Percentiles rank a stretch among this genome's conserved stretches.
Conservation (phyloP, 83 land plant species). For the Diphasiastrum complanatum region DNA sequence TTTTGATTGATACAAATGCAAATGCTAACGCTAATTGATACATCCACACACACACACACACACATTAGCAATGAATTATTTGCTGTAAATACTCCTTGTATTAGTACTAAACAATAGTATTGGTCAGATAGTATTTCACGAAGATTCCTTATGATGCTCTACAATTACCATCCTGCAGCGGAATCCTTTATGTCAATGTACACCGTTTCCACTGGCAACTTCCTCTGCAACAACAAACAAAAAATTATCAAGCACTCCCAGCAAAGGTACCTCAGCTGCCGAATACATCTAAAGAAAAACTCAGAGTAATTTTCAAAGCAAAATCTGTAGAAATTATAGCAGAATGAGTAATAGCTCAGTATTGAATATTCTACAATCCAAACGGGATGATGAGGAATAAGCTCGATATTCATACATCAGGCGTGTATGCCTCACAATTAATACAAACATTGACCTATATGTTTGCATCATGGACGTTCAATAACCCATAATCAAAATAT, state of each 20-base stretch:
- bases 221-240: constrained; percentile 20
- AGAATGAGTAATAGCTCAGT: neutral
- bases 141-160: too few relatives aligned
- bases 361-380: neutral
- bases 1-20: too few relatives aligned
- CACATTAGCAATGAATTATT: too few relatives aligned
- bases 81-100: too few relatives aligned
- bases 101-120: too few relatives aligned
- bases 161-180: constrained; percentile 22
- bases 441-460: too few relatives aligned
- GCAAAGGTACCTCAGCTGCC: neutral
- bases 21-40: too few relatives aligned
- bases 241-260: neutral
- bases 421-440: too few relatives aligned
- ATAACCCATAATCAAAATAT: too few relatives aligned
- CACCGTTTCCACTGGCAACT: constrained; percentile 21
- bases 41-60: too few relatives aligned
- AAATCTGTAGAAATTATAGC: neutral
- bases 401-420: neutral
- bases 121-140: too few relatives aligned
- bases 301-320: neutral
- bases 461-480: too few relatives aligned
- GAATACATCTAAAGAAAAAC: neutral
- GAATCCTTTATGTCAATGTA: constrained; percentile 31
- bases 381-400: neutral